These are phyloP conservation scores for Daldinia grandis DNA, from an alignment of 495 filamentous ascomycete species.

Conservation along the genomic window DNA sequence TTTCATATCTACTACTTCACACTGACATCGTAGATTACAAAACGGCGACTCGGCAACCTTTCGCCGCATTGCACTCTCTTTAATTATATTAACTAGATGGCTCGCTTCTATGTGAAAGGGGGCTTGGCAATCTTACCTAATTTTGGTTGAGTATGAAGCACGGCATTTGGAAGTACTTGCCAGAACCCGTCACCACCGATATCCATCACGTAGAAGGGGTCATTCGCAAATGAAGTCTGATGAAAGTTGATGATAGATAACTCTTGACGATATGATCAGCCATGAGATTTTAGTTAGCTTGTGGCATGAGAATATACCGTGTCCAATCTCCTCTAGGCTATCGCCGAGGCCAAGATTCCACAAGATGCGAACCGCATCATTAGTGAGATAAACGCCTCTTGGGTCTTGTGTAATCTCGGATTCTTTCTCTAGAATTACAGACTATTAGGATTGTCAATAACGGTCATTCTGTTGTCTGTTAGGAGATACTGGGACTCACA, in stretches of 20 bases:
- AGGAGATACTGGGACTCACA: conserved; percentile 21
- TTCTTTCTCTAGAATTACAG: conserved; percentile 55
- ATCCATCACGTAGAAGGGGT: conserved; percentile 24
- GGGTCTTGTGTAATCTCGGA: conserved; percentile 58
- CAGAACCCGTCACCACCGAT: conserved; percentile 10
- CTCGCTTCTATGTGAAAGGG: not conserved
- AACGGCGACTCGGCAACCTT: conserved; percentile 33
- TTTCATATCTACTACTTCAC: conserved; percentile 44
- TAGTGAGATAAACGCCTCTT: conserved; percentile 59
- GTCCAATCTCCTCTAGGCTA: conserved; percentile 48
- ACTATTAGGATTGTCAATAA: conserved; percentile 21
- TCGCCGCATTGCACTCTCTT: conserved; percentile 40
- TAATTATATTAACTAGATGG: conserved; percentile 22
- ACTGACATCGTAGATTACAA: conserved; percentile 50
- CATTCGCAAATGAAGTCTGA: conserved; percentile 28
- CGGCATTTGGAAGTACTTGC: conserved; percentile 35
- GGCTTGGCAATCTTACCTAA: conserved; percentile 30
- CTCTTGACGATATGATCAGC: conserved; percentile 29
- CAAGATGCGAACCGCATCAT: conserved; percentile 59
- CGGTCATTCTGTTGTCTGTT: not conserved
- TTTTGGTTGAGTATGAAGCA: conserved; percentile 41
- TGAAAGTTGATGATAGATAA: conserved; percentile 45
- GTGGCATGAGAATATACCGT: conserved; percentile 24
- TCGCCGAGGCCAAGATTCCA: conserved; percentile 57
- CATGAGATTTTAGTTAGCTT: not conserved